phyloP scores from a whole-genome alignment of 2,329 filamentous ascomycete species.

The Xylariaceae sp. region DNA sequence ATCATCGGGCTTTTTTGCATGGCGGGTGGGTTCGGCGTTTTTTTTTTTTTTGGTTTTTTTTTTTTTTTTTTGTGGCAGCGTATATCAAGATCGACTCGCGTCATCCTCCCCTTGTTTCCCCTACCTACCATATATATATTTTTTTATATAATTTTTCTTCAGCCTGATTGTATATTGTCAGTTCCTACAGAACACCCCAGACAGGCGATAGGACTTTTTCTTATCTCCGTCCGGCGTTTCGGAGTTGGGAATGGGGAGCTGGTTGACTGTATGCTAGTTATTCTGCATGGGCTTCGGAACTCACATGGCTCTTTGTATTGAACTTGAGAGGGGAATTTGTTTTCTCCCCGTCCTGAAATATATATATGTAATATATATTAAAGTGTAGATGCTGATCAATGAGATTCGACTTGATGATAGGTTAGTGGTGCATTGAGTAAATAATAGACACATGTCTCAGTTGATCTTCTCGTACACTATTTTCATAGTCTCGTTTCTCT shows the following conservation, averaged over 20 bases:
- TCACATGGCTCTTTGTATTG: neutral
- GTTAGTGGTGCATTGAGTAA: neutral
- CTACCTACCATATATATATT: neutral
- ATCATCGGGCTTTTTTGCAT: neutral
- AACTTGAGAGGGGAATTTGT: neutral
- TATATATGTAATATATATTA: neutral
- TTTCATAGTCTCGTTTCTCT: no score
- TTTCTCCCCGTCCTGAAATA: neutral
- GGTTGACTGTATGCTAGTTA: no score
- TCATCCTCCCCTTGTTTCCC: neutral
- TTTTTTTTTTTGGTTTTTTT: neutral
- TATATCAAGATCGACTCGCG: neutral
- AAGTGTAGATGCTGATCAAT: neutral
- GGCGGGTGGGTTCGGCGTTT: constrained; percentile 1
- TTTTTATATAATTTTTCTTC: neutral
- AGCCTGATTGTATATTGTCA: no score
- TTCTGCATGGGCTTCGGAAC: no score
- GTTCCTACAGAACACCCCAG: neutral
- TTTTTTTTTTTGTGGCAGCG: neutral
- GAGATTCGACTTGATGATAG: neutral
- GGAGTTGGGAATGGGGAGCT: no score
- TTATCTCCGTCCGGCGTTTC: no score
- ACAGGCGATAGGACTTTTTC: neutral
- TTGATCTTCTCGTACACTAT: no score
- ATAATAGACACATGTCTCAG: no score